Evolutionary conservation across 352 stramenopile species (phyloP).

Genomic region (Pythium dissimile): DNA sequence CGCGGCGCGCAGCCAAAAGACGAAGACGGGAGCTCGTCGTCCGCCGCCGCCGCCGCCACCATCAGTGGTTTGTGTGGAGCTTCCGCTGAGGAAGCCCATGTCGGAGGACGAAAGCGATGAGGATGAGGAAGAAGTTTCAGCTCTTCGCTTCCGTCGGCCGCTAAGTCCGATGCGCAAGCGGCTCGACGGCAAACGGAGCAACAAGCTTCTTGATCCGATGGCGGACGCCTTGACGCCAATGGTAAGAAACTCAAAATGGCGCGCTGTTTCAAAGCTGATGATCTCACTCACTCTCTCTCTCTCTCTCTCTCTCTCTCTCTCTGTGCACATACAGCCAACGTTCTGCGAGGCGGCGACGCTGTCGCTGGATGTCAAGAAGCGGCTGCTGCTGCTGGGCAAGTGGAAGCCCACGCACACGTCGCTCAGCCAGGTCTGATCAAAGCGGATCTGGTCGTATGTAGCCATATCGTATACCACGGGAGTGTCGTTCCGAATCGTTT

Average conservation of each 20-base stretch:
- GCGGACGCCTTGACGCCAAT: neutral
- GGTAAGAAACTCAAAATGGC: too few relatives aligned
- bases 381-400: slow-evolving; percentile 45
- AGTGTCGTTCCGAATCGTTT: neutral
- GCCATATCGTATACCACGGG: slow-evolving; percentile 19
- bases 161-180: slow-evolving; percentile 62
- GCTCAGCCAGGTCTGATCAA: slow-evolving; percentile 3
- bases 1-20: neutral
- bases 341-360: slow-evolving; percentile 46
- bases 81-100: too few relatives aligned
- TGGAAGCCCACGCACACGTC: slow-evolving; percentile 30
- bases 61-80: neutral
- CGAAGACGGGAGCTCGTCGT: neutral
- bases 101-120: neutral
- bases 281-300: too few relatives aligned
- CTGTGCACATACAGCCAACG: slow-evolving; percentile 8
- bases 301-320: neutral
- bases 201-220: neutral
- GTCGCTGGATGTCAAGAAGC: slow-evolving; percentile 58
- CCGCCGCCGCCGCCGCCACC: neutral
- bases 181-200: slow-evolving; percentile 25
- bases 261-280: too few relatives aligned
- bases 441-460: neutral
- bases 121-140: slow-evolving; percentile 11
- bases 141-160: slow-evolving; percentile 17